Percentiles rank a stretch among this genome's conserved stretches.
Conservation (phyloP, 1,284 basidiomycete species). For the Ceratobasidium sp. region DNA sequence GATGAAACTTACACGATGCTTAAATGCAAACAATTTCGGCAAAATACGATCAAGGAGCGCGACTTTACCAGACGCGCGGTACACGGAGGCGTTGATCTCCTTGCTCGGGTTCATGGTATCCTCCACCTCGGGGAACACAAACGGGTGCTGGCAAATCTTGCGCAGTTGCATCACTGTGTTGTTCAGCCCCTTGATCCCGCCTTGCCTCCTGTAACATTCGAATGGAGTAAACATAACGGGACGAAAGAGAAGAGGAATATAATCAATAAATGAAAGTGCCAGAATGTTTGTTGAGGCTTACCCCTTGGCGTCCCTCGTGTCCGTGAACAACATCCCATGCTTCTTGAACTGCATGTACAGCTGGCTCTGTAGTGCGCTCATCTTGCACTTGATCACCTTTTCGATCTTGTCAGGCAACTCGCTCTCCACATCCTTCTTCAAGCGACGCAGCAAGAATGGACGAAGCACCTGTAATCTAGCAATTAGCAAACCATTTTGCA, state of each 20-base stretch:
- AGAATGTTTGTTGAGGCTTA: slow-evolving; percentile 52
- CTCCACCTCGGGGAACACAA: slow-evolving; percentile 96
- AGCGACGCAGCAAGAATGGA: slow-evolving; percentile 93
- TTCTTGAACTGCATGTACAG: slow-evolving; percentile 99
- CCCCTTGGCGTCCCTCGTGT: slow-evolving; percentile 82
- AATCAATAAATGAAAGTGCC: not conserved
- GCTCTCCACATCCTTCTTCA: slow-evolving; percentile 99
- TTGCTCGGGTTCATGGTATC: slow-evolving; percentile 87
- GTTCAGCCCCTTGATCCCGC: slow-evolving; percentile 86
- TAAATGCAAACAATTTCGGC: slow-evolving; percentile 93
- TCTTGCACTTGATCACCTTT: slow-evolving; percentile 98
- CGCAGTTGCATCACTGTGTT: slow-evolving; percentile 99
- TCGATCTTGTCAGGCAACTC: slow-evolving; percentile 98
- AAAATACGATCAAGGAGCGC: slow-evolving; percentile 94
- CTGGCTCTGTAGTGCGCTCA: slow-evolving; percentile 94
- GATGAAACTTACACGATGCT: slow-evolving; percentile 77
- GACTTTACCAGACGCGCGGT: slow-evolving; percentile 93
- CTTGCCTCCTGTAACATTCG: slow-evolving; percentile 65
- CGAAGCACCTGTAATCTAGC: slow-evolving; percentile 91
- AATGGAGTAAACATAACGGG: not conserved
- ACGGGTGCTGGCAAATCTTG: slow-evolving; percentile 99
- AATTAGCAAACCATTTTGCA: slow-evolving; percentile 99
- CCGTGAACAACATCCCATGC: slow-evolving; percentile 90
- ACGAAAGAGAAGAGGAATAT: not conserved
- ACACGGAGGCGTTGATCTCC: slow-evolving; percentile 84